Evolutionary conservation across 2,329 filamentous ascomycete species (phyloP).

Genomic region (Blumeriella jaapii): DNA sequence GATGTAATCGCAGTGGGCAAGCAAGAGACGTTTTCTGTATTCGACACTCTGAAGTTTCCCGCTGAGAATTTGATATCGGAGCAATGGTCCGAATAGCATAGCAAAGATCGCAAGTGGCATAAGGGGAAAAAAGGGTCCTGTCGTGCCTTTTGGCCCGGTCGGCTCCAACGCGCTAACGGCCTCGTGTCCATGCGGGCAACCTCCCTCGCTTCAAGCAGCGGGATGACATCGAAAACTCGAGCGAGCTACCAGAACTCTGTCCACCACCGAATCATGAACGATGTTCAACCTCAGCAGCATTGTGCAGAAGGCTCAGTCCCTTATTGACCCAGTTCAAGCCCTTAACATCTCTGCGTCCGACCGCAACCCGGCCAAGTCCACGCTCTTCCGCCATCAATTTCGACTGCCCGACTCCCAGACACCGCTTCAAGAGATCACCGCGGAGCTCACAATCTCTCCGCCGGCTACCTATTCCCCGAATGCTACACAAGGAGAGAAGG

Average conservation of each 20-base stretch:
- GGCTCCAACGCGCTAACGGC: slow-evolving; percentile 3
- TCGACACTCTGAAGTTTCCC: no score
- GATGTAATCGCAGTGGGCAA: no score
- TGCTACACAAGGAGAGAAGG: slow-evolving; percentile 57
- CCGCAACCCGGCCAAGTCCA: slow-evolving; percentile 77
- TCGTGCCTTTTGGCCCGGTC: slow-evolving; percentile 2
- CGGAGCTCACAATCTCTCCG: slow-evolving; percentile 80
- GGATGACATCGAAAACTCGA: slow-evolving; percentile 8
- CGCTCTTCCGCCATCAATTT: slow-evolving; percentile 92
- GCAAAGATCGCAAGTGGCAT: no score
- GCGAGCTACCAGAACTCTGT: slow-evolving; percentile 2
- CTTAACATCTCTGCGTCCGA: slow-evolving; percentile 62
- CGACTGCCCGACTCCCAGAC: slow-evolving; percentile 86
- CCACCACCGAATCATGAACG: slow-evolving; percentile 26
- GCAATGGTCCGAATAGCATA: no score
- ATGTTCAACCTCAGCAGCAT: slow-evolving; percentile 65
- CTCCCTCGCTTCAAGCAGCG: slow-evolving; percentile 2
- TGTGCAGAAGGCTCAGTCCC: slow-evolving; percentile 89
- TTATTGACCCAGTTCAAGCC: slow-evolving; percentile 82
- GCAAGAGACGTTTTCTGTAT: no score
- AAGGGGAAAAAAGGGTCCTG: neutral
- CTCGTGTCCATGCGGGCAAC: neutral
- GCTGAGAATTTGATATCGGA: no score
- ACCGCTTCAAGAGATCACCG: slow-evolving; percentile 90
- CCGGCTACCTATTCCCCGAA: slow-evolving; percentile 37